Percentiles rank a stretch among this genome's conserved stretches.
Conservation (phyloP, 106 monocot genomes). For the Dioscorea alata region DNA sequence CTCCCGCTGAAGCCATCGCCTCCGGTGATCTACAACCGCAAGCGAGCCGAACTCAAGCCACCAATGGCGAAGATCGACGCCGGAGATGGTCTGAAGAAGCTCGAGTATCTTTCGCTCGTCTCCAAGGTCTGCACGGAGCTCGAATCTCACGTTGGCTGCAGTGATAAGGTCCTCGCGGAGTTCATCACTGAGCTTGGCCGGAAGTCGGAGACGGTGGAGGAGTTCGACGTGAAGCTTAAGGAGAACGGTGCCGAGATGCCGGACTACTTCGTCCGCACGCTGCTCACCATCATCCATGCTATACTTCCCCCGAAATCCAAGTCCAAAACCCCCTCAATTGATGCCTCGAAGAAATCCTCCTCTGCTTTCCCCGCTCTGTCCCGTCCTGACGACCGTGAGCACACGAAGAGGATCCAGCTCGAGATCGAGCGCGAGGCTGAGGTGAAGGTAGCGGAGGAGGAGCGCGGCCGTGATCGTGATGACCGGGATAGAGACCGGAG, state of each 20-base stretch:
- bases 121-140: slow-evolving; percentile 85
- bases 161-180: slow-evolving; percentile 87
- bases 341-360: slow-evolving; percentile 2
- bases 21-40: no score
- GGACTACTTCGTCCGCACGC: slow-evolving; percentile 88
- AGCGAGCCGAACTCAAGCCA: not conserved
- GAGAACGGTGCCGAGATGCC: slow-evolving; percentile 85
- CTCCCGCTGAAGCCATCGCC: no score
- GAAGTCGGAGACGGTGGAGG: slow-evolving; percentile 44
- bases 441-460: slow-evolving; percentile 11
- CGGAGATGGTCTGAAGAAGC: slow-evolving; percentile 53
- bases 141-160: slow-evolving; percentile 55
- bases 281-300: slow-evolving; percentile 92
- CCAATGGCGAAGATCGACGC: not conserved
- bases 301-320: slow-evolving; percentile 62
- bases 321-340: slow-evolving; percentile 3
- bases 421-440: slow-evolving; percentile 69
- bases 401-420: slow-evolving; percentile 40
- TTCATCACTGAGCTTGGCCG: slow-evolving; percentile 89
- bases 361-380: slow-evolving; percentile 48
- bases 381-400: slow-evolving; percentile 54
- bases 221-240: slow-evolving; percentile 81
- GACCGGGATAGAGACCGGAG: slow-evolving; percentile 17
- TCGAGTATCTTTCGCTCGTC: slow-evolving; percentile 83
- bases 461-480: slow-evolving; percentile 16